Base-by-base conservation (phyloP, 1,284 basidiomycete species). In the Ceratobasidium sp. region DNA sequence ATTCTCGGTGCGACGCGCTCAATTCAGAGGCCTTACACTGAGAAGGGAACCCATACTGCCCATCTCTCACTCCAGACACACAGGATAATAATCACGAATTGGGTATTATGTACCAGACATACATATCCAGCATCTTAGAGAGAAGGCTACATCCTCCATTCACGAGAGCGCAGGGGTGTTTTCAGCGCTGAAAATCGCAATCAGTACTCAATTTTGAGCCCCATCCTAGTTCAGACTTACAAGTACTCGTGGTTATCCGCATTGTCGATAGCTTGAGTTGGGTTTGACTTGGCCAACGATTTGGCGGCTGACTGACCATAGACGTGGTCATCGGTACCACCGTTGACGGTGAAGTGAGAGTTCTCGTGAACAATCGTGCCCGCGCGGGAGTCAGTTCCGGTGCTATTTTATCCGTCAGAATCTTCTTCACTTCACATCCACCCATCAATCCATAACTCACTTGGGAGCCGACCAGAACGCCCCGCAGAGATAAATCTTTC, bases 281-380 rank as follows among this genome's bases (percentile, higher is more conserved):
- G 53, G 50, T 53, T 53, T 7, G 50, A 54, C 38, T 43, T 55
- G 32, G 49, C 64, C n/a, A 67, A 47, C 3, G 49, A 13, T 47
- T 54, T 40, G 34, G 50, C 49, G 27, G 4, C 20, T 5, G n/a
- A 38, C 47, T 67, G 64, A 17, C 64, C 64, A 29, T 67, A 67
- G 35, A 47, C 64, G 27, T 54, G 53, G 35, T 67, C 64, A 31
- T 54, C 53, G 38, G 64, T 54, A 10, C 64, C 64, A 17, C 64
- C 64, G 42, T 67, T 67, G 42, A 67, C 38, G 27, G 50, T 53
- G 29, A 67, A 67, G 29, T 67, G 64, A 27, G 64, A 54, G 49
- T 55, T 53, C 35, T 67, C 64, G 35, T 67, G 64, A n/a, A 67
- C 64, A 34, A 67, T 67, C 27, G 64, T 67, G 3, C 64, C 64